phyloP scores from a whole-genome alignment of 345 rosid species.

The Gossypium turneri region DNA sequence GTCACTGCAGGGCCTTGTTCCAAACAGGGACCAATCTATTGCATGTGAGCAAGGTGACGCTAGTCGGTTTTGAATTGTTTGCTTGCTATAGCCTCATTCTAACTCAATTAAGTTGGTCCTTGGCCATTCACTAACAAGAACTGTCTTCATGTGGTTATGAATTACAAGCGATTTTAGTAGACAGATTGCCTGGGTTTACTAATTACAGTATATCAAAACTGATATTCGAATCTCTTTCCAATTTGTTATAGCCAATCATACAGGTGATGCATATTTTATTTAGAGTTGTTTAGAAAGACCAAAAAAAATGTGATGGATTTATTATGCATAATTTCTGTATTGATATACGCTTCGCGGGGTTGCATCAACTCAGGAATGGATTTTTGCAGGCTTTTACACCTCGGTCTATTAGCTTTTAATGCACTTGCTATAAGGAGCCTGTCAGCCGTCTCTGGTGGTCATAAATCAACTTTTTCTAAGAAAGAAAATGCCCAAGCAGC shows the following conservation, averaged over 20 bases:
- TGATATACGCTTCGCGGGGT: neutral
- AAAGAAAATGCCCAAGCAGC: conserved; percentile 66
- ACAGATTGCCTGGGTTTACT: neutral
- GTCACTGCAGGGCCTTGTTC: neutral
- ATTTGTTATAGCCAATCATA: neutral
- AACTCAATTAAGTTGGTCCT: neutral
- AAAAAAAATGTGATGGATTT: neutral
- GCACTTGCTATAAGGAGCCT: conserved; percentile 46
- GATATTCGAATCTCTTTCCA: neutral
- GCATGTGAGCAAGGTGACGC: neutral
- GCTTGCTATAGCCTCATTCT: neutral
- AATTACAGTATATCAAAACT: neutral
- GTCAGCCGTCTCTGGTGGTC: conserved; percentile 47
- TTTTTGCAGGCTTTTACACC: conserved; percentile 60
- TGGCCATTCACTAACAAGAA: neutral
- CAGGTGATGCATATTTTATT: neutral
- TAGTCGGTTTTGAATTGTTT: neutral
- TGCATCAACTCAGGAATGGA: conserved; percentile 15
- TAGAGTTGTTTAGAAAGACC: neutral
- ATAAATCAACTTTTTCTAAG: conserved; percentile 44
- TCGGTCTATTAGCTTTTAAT: conserved; percentile 59
- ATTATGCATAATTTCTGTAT: neutral
- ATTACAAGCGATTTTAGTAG: neutral
- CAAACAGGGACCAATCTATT: conserved; percentile 1
- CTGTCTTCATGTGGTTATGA: neutral